phyloP scores from a whole-genome alignment of 768 basidiomycete species.

The Termitomyces sp. region DNA sequence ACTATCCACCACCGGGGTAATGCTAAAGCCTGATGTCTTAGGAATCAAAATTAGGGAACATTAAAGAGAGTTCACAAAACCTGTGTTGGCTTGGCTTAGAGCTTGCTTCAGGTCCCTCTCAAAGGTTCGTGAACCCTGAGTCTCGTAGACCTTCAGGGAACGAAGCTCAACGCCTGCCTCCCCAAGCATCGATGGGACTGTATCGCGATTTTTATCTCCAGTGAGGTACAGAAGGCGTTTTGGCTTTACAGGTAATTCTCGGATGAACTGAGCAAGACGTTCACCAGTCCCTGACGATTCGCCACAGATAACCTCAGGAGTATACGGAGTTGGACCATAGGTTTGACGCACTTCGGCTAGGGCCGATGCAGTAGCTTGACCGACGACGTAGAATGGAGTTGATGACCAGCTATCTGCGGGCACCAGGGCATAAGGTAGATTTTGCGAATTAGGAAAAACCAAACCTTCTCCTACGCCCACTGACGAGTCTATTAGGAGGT shows the following conservation, averaged over 20 bases:
- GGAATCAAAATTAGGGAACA: slow-evolving; percentile 2
- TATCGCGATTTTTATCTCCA: slow-evolving; percentile 85
- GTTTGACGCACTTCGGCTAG: slow-evolving; percentile 36
- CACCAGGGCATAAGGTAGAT: slow-evolving; percentile 5
- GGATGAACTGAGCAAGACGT: slow-evolving; percentile 63
- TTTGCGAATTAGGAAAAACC: slow-evolving; percentile 5
- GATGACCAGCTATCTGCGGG: slow-evolving; percentile 46
- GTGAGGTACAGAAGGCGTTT: slow-evolving; percentile 67
- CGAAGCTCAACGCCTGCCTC: slow-evolving; percentile 45
- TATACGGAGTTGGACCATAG: slow-evolving; percentile 22
- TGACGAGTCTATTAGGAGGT: slow-evolving; percentile 12
- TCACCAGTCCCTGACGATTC: slow-evolving; percentile 66
- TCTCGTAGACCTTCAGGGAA: slow-evolving; percentile 68
- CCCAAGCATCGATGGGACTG: slow-evolving; percentile 49
- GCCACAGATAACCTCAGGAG: slow-evolving; percentile 36
- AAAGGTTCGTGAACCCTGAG: slow-evolving; percentile 55
- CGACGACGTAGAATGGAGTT: slow-evolving; percentile 79
- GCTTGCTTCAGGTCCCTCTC: slow-evolving; percentile 37
- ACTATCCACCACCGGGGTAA: slow-evolving; percentile 61
- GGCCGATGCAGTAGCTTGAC: slow-evolving; percentile 56
- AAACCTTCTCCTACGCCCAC: slow-evolving; percentile 10
- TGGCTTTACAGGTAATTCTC: slow-evolving; percentile 30
- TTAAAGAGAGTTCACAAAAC: slow-evolving; percentile 13
- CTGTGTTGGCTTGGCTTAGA: slow-evolving; percentile 25
- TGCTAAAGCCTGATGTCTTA: slow-evolving; percentile 16